Percentiles rank a stretch among this genome's conserved stretches.
Conservation (phyloP, 495 filamentous ascomycete genomes). For the Aspergillus haitiensis region DNA sequence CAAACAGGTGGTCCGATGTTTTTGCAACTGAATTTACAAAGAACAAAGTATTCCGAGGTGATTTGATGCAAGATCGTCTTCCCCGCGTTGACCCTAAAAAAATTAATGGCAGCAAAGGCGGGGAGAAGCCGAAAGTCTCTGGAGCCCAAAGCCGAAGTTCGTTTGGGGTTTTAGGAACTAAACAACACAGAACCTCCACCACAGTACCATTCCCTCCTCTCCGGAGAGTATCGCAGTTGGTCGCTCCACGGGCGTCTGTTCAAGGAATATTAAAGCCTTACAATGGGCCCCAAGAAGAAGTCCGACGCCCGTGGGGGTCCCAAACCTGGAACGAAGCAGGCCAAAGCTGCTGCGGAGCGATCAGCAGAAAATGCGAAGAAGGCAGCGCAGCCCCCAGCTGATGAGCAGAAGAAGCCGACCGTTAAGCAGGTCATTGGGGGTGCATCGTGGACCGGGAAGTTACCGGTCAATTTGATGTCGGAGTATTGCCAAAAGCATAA, state of each 20-base stretch:
- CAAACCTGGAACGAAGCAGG: constrained; percentile 48
- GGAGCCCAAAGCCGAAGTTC: too few species aligned
- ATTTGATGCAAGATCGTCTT: too few species aligned
- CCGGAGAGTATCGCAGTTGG: background rate
- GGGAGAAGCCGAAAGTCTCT: too few species aligned
- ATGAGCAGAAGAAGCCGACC: constrained; percentile 71
- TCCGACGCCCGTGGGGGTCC: constrained; percentile 42
- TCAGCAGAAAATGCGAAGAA: constrained; percentile 30
- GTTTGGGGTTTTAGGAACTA: background rate
- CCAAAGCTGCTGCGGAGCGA: constrained; percentile 43
- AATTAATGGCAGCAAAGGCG: too few species aligned
- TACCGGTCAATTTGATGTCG: constrained; percentile 87
- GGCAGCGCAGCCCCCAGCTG: constrained; percentile 37
- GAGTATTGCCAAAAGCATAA: constrained; percentile 95
- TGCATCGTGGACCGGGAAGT: constrained; percentile 94
- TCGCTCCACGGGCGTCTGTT: constrained; percentile 30
- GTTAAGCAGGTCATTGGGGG: constrained; percentile 89
- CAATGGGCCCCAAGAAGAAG: constrained; percentile 49
- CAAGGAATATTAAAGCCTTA: constrained; percentile 4
- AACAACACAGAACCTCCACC: constrained; percentile 3
- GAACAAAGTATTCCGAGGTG: too few species aligned
- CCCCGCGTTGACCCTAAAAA: too few species aligned
- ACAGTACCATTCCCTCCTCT: background rate
- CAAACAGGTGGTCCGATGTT: too few species aligned
- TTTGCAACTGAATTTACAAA: too few species aligned